Evolutionary conservation across 2,329 filamentous ascomycete species (phyloP).

Genomic region (Cladophialophora bantiana): DNA sequence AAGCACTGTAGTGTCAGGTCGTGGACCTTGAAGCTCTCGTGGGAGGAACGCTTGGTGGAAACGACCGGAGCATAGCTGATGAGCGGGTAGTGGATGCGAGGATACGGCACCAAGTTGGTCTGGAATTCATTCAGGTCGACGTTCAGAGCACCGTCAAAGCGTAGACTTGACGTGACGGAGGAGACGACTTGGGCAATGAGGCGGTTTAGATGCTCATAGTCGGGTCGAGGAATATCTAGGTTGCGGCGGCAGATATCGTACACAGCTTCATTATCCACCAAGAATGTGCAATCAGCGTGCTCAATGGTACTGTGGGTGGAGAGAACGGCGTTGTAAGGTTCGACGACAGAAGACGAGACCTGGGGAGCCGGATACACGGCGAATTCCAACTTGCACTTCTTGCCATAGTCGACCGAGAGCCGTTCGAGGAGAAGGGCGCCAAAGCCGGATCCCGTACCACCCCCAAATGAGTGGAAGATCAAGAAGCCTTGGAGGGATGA

Average conservation of each 20-base stretch:
- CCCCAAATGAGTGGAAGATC: conserved; percentile 73
- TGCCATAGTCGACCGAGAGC: conserved; percentile 69
- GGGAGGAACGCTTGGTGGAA: conserved; percentile 74
- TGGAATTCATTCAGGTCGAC: conserved; percentile 74
- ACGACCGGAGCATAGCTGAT: conserved; percentile 71
- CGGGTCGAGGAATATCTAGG: conserved; percentile 69
- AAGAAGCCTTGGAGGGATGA: conserved; percentile 71
- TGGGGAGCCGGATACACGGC: conserved; percentile 70
- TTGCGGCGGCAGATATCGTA: conserved; percentile 72
- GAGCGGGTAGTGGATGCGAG: conserved; percentile 71
- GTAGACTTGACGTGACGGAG: conserved; percentile 69
- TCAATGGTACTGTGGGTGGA: conserved; percentile 68
- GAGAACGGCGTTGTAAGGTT: conserved; percentile 69
- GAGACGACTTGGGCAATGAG: conserved; percentile 72
- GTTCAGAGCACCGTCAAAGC: conserved; percentile 71
- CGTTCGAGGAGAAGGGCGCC: conserved; percentile 70
- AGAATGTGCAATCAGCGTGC: conserved; percentile 72
- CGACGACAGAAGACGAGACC: conserved; percentile 70
- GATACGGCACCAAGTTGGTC: conserved; percentile 72
- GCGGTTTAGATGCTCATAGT: conserved; percentile 70
- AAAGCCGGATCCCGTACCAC: conserved; percentile 72
- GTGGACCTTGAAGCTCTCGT: conserved; percentile 86
- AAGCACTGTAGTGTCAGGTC: conserved; percentile 74
- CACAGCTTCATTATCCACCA: conserved; percentile 73
- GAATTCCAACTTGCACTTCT: conserved; percentile 74